A percentile compares a stretch with the other conserved stretches of the same genome.
phyloP scores from a whole-genome alignment of 1,284 basidiomycete species.

The Pseudozyma tsukubaensis region DNA sequence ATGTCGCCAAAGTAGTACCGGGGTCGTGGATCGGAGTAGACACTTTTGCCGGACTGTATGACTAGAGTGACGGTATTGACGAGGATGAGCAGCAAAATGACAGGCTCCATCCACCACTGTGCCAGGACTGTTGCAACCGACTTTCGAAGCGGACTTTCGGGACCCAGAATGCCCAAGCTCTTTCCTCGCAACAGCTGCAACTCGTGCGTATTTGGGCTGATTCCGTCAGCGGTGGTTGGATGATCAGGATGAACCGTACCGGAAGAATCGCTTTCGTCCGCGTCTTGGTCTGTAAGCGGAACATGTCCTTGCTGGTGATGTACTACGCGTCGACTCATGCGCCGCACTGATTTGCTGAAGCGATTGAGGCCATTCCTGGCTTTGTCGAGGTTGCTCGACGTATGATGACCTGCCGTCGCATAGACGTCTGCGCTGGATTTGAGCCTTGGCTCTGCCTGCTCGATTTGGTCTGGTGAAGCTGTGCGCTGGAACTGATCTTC shows the following conservation, averaged over 20 bases:
- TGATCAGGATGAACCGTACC: slow-evolving; percentile 12
- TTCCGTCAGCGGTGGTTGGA: neutral
- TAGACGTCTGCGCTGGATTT: slow-evolving; percentile 52
- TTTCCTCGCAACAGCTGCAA: slow-evolving; percentile 75
- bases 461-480: slow-evolving; percentile 39
- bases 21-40: slow-evolving; percentile 71
- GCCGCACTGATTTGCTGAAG: slow-evolving; percentile 71
- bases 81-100: slow-evolving; percentile 85
- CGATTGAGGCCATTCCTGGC: slow-evolving; percentile 50
- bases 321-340: slow-evolving; percentile 83
- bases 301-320: slow-evolving; percentile 72
- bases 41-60: slow-evolving; percentile 77
- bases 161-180: slow-evolving; percentile 82
- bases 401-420: slow-evolving; percentile 23
- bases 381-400: slow-evolving; percentile 12
- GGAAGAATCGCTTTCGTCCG: slow-evolving; percentile 46
- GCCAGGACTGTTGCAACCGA: slow-evolving; percentile 30
- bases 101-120: slow-evolving; percentile 84
- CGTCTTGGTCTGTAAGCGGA: slow-evolving; percentile 42
- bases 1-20: slow-evolving; percentile 85
- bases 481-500: slow-evolving; percentile 19
- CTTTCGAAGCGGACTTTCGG: slow-evolving; percentile 68
- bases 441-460: slow-evolving; percentile 20
- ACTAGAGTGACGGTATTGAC: slow-evolving; percentile 85
- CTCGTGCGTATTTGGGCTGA: slow-evolving; percentile 21